These are phyloP conservation scores for Xylaria intraflava DNA, from an alignment of 495 filamentous ascomycete species.

Conservation along the genomic window DNA sequence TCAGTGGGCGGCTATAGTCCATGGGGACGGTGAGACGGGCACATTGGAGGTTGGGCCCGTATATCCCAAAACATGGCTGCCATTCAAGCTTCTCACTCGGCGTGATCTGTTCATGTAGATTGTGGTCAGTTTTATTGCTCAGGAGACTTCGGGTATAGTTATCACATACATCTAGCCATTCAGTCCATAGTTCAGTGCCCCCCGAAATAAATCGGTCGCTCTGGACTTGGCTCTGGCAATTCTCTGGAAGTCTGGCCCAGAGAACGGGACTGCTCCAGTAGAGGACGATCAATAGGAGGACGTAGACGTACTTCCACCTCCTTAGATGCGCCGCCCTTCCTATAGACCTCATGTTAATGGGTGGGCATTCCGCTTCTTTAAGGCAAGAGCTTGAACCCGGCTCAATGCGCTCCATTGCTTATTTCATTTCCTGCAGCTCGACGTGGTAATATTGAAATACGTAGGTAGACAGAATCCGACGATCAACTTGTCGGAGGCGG, in stretches of 20 bases:
- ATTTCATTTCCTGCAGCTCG: not conserved
- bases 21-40: conserved; percentile 53
- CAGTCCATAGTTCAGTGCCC: conserved; percentile 16
- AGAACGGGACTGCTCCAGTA: not conserved
- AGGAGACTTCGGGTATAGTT: not conserved
- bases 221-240: not conserved
- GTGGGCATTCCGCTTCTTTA: not conserved
- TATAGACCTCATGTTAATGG: no score
- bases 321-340: not conserved
- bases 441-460: not conserved
- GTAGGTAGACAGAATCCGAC: not conserved
- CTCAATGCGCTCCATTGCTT: not conserved
- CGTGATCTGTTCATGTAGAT: conserved; percentile 31
- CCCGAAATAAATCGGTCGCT: not conserved
- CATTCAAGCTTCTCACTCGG: conserved; percentile 39
- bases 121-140: not conserved
- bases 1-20: conserved; percentile 41
- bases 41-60: conserved; percentile 36
- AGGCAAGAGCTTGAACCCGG: not conserved
- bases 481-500: not conserved
- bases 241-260: not conserved
- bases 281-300: conserved; percentile 1
- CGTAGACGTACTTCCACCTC: not conserved
- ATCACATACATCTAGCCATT: conserved; percentile 22
- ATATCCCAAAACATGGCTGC: conserved; percentile 30